These are phyloP conservation scores for Metschnikowia lochheadii DNA, from an alignment of 805 yeast genomes.

Conservation along the genomic window DNA sequence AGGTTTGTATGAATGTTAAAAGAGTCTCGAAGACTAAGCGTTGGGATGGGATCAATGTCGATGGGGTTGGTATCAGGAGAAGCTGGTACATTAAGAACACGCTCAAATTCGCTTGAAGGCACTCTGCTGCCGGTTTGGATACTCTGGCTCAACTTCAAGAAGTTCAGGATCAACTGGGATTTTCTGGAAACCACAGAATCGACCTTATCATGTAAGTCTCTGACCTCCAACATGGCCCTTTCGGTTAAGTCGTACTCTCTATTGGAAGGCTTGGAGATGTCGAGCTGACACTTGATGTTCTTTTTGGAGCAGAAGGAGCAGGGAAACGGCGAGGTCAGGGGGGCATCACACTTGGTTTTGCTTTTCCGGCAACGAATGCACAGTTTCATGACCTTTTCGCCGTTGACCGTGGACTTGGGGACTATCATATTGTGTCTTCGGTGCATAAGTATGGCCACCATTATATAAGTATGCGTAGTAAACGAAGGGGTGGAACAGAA, in stretches of 20 bases:
- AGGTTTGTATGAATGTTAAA: conserved; percentile 16
- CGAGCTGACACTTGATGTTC: conserved; percentile 51
- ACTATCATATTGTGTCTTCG: conserved; percentile 12
- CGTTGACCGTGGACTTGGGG: conserved; percentile 12
- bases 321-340: conserved; percentile 46
- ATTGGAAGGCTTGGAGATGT: conserved; percentile 35
- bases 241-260: conserved; percentile 15
- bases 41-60: conserved; percentile 17
- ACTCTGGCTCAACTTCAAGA: not conserved
- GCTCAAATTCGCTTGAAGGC: not conserved
- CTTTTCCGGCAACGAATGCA: conserved; percentile 64
- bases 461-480: not conserved
- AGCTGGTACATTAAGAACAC: conserved; percentile 2
- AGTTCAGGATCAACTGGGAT: conserved; percentile 10
- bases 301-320: conserved; percentile 55
- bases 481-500: not conserved
- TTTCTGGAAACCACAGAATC: conserved; percentile 11
- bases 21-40: conserved; percentile 11
- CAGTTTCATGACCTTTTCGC: conserved; percentile 39
- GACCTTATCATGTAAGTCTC: conserved; percentile 13
- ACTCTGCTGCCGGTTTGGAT: not conserved
- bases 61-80: conserved; percentile 6
- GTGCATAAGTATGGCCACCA: conserved; percentile 17
- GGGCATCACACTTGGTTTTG: conserved; percentile 63
- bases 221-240: conserved; percentile 12